Conservation (phyloP, 345 rosid genomes). For the Eucalyptus regnans region DNA sequence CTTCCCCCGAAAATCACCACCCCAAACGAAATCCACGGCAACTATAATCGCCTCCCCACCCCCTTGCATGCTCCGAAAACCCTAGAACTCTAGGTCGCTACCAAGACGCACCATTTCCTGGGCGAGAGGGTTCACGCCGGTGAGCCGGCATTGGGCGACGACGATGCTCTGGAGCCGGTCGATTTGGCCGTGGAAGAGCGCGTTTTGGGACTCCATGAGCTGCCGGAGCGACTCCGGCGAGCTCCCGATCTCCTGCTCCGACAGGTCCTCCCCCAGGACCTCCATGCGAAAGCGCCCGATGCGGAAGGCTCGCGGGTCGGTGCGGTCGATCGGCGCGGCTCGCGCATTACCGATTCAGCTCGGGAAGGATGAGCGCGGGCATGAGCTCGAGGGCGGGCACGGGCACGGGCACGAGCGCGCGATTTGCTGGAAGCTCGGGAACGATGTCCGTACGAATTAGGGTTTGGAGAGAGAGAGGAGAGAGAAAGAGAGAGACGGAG, state of each 20-base stretch:
- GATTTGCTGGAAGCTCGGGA: not conserved
- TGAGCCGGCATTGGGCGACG: slow-evolving; percentile 82
- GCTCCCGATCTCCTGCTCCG: slow-evolving; percentile 49
- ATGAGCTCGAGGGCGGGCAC: not conserved
- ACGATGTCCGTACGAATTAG: not conserved
- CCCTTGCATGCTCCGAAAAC: not conserved
- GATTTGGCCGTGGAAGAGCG: slow-evolving; percentile 77
- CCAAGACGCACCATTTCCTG: slow-evolving; percentile 78
- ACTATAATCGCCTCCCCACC: not conserved
- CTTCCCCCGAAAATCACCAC: not conserved
- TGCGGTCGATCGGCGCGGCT: not conserved
- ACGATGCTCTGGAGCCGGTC: slow-evolving; percentile 70
- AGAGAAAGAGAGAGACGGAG: not conserved
- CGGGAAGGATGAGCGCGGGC: not conserved
- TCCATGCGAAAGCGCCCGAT: slow-evolving; percentile 21
- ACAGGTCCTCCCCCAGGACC: slow-evolving; percentile 20
- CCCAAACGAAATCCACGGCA: not conserved
- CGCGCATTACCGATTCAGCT: not conserved
- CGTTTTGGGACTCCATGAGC: slow-evolving; percentile 57
- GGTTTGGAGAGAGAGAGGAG: not conserved
- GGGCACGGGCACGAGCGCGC: not conserved
- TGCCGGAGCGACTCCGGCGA: slow-evolving; percentile 53
- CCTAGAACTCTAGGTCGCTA: not conserved
- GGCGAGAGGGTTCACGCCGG: slow-evolving; percentile 97
- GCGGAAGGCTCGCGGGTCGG: not conserved